Conservation (phyloP, 805 yeast genomes). For the Clavispora fructus region DNA sequence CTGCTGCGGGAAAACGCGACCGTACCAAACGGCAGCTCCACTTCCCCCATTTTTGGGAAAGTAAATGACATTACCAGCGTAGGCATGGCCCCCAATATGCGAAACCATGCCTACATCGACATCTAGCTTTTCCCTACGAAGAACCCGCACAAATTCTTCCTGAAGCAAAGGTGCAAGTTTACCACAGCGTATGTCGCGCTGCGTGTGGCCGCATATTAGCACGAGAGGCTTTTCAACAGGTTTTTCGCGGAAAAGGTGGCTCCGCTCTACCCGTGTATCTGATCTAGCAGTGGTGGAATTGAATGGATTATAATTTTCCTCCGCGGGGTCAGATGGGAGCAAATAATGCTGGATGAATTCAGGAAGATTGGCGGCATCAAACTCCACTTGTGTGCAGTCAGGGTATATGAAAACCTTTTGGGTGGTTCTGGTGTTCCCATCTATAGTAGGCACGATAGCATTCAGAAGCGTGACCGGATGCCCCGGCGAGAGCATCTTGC, state of each 20-base stretch:
- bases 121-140: constrained; percentile 28
- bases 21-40: constrained; percentile 60
- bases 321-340: constrained; percentile 23
- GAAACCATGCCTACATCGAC: constrained; percentile 52
- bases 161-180: constrained; percentile 52
- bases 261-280: constrained; percentile 4
- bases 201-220: constrained; percentile 61
- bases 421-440: not conserved
- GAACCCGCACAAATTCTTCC: constrained; percentile 44
- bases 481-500: constrained; percentile 30
- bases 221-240: constrained; percentile 25
- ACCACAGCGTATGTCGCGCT: constrained; percentile 67
- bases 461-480: constrained; percentile 51
- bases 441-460: constrained; percentile 23
- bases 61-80: constrained; percentile 74
- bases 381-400: constrained; percentile 41
- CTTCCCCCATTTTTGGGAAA: constrained; percentile 34
- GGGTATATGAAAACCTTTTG: constrained; percentile 48
- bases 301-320: constrained; percentile 23
- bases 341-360: constrained; percentile 40
- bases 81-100: constrained; percentile 83
- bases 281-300: not conserved
- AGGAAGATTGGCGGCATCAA: constrained; percentile 22
- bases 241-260: constrained; percentile 4
- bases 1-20: constrained; percentile 59